A percentile compares a stretch with the other conserved stretches of the same genome.
Evolutionary conservation across 495 filamentous ascomycete genomes (phyloP).

Genomic region (Daldinia decipiens): DNA sequence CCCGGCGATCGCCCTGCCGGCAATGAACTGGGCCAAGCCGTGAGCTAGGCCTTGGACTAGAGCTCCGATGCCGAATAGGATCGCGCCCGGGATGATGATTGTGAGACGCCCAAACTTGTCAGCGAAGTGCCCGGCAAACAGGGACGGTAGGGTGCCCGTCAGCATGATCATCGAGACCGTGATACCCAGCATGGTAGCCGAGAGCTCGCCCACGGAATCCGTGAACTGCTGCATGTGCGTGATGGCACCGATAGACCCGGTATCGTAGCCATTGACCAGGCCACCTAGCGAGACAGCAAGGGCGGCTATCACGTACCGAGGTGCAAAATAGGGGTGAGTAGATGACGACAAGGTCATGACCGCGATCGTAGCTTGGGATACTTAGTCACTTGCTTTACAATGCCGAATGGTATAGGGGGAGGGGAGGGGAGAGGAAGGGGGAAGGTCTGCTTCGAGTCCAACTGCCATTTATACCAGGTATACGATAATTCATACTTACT

Average conservation of each 20-base stretch:
- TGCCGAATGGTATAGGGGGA: not conserved
- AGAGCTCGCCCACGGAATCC: slow-evolving; percentile 60
- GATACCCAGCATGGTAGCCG: slow-evolving; percentile 66
- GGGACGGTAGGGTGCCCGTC: slow-evolving; percentile 67
- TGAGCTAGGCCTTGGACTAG: slow-evolving; percentile 58
- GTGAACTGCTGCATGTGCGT: slow-evolving; percentile 69
- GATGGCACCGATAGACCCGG: slow-evolving; percentile 70
- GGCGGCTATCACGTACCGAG: slow-evolving; percentile 44
- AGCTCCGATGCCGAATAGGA: slow-evolving; percentile 66
- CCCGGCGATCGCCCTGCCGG: slow-evolving; percentile 65
- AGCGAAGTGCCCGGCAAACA: slow-evolving; percentile 71
- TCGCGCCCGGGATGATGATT: slow-evolving; percentile 62
- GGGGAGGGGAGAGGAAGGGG: not conserved
- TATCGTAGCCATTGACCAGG: slow-evolving; percentile 62
- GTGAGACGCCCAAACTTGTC: slow-evolving; percentile 66
- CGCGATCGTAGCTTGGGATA: not conserved
- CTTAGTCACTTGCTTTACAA: not conserved
- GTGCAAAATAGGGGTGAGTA: slow-evolving; percentile 28
- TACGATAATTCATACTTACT: not conserved
- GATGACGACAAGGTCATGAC: slow-evolving; percentile 22
- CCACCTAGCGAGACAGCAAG: slow-evolving; percentile 43
- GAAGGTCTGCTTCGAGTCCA: not conserved
- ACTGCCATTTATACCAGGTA: not conserved
- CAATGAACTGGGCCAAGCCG: slow-evolving; percentile 63
- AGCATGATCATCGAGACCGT: slow-evolving; percentile 73